Conservation (phyloP, 495 filamentous ascomycete genomes). For the Monascus purpureus region DNA sequence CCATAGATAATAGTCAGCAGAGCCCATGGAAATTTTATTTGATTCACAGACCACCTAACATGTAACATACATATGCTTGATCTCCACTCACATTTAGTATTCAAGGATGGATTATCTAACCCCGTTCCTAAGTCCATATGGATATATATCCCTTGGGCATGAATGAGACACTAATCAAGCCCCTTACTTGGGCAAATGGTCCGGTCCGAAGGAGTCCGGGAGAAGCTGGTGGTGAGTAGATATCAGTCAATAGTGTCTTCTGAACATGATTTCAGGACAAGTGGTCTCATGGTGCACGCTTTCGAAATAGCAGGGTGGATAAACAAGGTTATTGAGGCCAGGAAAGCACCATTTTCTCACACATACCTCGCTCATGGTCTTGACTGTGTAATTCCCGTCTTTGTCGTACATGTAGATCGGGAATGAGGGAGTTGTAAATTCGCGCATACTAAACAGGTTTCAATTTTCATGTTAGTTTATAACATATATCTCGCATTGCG, state of each 20-base stretch:
- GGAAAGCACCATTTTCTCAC: not conserved
- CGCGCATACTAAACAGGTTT: slow-evolving; percentile 69
- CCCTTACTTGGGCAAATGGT: slow-evolving; percentile 17
- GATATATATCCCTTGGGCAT: too few species aligned
- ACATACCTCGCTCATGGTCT: slow-evolving; percentile 58
- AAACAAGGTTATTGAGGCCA: not conserved
- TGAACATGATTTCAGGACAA: not conserved
- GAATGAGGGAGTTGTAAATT: slow-evolving; percentile 52
- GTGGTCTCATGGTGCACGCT: not conserved
- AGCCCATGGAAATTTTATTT: too few species aligned
- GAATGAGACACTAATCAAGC: too few species aligned
- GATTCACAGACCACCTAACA: too few species aligned
- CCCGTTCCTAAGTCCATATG: too few species aligned
- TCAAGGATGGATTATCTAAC: too few species aligned
- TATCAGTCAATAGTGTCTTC: slow-evolving; percentile 4
- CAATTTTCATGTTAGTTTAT: too few species aligned
- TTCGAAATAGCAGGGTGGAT: not conserved
- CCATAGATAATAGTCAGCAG: too few species aligned
- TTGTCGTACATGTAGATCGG: slow-evolving; percentile 91
- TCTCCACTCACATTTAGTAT: too few species aligned
- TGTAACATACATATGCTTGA: too few species aligned
- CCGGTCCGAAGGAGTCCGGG: slow-evolving; percentile 60
- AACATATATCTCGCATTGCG: too few species aligned
- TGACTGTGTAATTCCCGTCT: slow-evolving; percentile 51
- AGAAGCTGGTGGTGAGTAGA: slow-evolving; percentile 39